phyloP scores from a whole-genome alignment of 768 basidiomycete species.

The Phylloporus sp. region DNA sequence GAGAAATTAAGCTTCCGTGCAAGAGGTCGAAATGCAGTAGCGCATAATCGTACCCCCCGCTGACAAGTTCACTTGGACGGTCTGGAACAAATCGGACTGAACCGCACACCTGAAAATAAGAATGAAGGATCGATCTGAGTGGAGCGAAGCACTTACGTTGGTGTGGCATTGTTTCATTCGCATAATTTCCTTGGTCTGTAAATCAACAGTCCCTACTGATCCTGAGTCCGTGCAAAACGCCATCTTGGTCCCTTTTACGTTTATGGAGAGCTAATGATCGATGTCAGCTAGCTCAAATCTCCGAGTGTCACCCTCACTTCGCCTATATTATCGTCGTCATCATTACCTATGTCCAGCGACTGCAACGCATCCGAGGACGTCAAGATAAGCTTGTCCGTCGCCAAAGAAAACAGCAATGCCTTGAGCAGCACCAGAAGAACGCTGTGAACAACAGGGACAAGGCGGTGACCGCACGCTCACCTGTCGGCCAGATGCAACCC shows the following conservation, averaged over 20 bases:
- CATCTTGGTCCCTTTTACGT: constrained; percentile 44
- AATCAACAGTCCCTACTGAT: constrained; percentile 58
- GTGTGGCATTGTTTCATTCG: constrained; percentile 60
- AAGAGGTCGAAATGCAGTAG: constrained; percentile 64
- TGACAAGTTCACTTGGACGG: constrained; percentile 66
- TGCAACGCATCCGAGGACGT: constrained; percentile 43
- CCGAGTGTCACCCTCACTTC: constrained; percentile 44
- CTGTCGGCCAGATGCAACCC: constrained; percentile 61
- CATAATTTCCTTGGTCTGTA: constrained; percentile 42
- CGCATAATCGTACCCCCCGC: constrained; percentile 69
- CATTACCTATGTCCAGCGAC: constrained; percentile 42
- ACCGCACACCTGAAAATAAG: constrained; percentile 55
- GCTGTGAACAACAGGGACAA: background rate
- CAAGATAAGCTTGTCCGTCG: constrained; percentile 49
- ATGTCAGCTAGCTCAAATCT: constrained; percentile 18
- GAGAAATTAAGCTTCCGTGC: constrained; percentile 53
- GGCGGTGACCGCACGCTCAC: constrained; percentile 30
- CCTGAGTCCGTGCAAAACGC: constrained; percentile 74
- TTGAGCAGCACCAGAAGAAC: constrained; percentile 1
- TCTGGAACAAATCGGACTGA: constrained; percentile 67
- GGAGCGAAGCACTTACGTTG: constrained; percentile 45
- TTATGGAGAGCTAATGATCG: constrained; percentile 60
- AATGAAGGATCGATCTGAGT: background rate
- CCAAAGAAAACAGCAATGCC: constrained; percentile 41
- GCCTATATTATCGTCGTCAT: constrained; percentile 57